Conservation (phyloP, 495 filamentous ascomycete species). For the Apodospora peruviana region DNA sequence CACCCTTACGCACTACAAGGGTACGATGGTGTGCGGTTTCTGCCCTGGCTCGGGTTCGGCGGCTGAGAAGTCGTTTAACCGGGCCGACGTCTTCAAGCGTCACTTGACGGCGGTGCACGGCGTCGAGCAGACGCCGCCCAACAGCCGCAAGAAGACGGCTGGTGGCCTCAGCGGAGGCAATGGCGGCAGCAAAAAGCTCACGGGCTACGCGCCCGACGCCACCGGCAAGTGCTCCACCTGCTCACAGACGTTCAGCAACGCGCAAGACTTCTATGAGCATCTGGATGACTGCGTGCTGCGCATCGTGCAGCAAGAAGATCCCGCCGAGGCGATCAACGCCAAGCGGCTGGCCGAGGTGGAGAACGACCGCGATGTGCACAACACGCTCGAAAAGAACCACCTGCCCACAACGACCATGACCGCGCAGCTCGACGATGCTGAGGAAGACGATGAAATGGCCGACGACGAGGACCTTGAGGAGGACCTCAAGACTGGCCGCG, state of each 20-base stretch:
- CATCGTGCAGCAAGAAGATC: conserved; percentile 96
- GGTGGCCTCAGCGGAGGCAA: conserved; percentile 11
- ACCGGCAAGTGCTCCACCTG: conserved; percentile 97
- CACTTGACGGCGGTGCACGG: conserved; percentile 92
- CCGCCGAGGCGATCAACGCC: conserved; percentile 93
- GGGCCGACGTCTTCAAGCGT: conserved; percentile 97
- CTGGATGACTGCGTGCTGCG: conserved; percentile 96
- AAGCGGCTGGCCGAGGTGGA: conserved; percentile 75
- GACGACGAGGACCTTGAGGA: conserved; percentile 44
- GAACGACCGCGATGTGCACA: conserved; percentile 72
- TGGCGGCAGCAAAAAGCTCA: conserved; percentile 49
- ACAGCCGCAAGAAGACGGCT: conserved; percentile 78
- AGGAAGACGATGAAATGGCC: conserved; percentile 57
- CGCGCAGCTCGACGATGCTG: conserved; percentile 61
- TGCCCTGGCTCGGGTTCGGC: conserved; percentile 90
- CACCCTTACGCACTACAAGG: conserved; percentile 97
- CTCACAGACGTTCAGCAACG: conserved; percentile 81
- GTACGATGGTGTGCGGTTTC: conserved; percentile 98
- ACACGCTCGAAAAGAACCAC: conserved; percentile 78
- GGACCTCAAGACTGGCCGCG: conserved; percentile 20
- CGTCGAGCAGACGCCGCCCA: conserved; percentile 94
- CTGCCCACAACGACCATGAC: conserved; percentile 54
- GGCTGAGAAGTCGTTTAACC: conserved; percentile 97
- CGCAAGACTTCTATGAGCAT: conserved; percentile 99
- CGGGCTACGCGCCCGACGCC: conserved; percentile 62